Percentiles rank a stretch among this genome's conserved stretches.
phyloP scores from a whole-genome alignment of 129 eudicot genomes.

The Oenanthe sinensis region DNA sequence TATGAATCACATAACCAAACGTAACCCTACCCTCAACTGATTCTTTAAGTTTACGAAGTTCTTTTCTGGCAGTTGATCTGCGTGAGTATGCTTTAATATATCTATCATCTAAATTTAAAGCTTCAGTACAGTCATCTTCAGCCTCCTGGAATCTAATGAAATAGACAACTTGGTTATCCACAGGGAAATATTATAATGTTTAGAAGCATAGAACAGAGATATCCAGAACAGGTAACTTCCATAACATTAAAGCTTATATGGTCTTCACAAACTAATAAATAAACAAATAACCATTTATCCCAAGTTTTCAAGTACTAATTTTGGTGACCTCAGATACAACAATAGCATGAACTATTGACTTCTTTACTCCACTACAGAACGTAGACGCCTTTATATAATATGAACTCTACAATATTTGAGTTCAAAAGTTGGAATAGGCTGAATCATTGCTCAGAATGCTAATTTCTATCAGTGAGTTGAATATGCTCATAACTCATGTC shows the following conservation, averaged over 20 bases:
- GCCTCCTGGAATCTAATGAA: constrained; percentile 82
- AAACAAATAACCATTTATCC: neutral
- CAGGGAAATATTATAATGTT: neutral
- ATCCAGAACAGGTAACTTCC: neutral
- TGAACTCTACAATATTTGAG: neutral
- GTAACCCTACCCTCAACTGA: constrained; percentile 60
- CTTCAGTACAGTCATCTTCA: constrained; percentile 91
- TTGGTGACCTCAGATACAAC: neutral
- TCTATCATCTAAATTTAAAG: constrained; percentile 90
- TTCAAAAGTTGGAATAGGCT: neutral
- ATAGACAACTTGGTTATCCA: constrained; percentile 5
- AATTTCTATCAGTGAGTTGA: neutral
- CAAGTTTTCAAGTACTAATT: neutral
- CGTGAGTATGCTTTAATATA: constrained; percentile 95
- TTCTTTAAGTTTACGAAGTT: constrained; percentile 80
- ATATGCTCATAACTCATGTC: neutral
- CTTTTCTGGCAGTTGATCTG: constrained; percentile 92
- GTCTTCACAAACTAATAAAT: neutral
- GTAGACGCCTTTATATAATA: neutral
- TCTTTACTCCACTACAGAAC: neutral
- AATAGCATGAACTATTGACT: neutral
- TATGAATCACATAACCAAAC: neutral
- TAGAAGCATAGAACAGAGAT: neutral
- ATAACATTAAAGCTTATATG: neutral
- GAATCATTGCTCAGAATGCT: neutral